These are phyloP conservation scores for Achaetomiella virescens DNA, from an alignment of 495 filamentous ascomycete genomes.

Conservation along the genomic window DNA sequence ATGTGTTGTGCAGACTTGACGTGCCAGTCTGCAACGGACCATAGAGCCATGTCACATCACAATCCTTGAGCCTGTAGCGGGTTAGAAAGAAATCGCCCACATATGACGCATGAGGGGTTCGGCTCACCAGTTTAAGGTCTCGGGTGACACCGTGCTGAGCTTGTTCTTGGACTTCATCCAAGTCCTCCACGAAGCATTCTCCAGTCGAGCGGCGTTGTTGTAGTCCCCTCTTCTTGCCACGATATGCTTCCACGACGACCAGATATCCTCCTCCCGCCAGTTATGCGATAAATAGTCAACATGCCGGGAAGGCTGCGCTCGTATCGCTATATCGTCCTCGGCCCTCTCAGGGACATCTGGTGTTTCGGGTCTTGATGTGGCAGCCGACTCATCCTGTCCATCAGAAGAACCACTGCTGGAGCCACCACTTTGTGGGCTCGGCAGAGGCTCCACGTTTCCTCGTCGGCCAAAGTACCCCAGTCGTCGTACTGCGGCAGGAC, in stretches of 20 bases:
- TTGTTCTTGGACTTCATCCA: constrained; percentile 89
- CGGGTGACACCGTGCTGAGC: constrained; percentile 78
- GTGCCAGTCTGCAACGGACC: constrained; percentile 75
- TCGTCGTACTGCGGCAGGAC: constrained; percentile 55
- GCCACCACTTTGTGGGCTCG: constrained; percentile 38
- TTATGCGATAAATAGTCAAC: constrained; percentile 95
- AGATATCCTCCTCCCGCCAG: constrained; percentile 96
- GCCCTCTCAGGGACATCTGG: constrained; percentile 46
- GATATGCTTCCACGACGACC: constrained; percentile 94
- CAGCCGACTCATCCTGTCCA: constrained; percentile 38
- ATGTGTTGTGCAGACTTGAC: constrained; percentile 39
- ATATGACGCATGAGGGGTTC: neutral
- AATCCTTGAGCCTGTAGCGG: constrained; percentile 78
- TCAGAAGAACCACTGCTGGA: constrained; percentile 42
- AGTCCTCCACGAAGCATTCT: constrained; percentile 98
- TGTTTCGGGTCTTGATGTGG: constrained; percentile 42
- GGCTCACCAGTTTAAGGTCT: constrained; percentile 81
- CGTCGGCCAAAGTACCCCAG: constrained; percentile 39
- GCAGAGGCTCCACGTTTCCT: constrained; percentile 44
- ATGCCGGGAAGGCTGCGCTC: constrained; percentile 75
- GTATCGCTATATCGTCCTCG: constrained; percentile 77
- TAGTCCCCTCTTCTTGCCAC: constrained; percentile 70
- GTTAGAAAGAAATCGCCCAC: constrained; percentile 19
- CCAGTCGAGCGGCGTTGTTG: constrained; percentile 71
- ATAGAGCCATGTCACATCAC: constrained; percentile 96